Evolutionary conservation across 106 monocot genomes (phyloP).

Genomic region (Acanthochlamys bracteata): DNA sequence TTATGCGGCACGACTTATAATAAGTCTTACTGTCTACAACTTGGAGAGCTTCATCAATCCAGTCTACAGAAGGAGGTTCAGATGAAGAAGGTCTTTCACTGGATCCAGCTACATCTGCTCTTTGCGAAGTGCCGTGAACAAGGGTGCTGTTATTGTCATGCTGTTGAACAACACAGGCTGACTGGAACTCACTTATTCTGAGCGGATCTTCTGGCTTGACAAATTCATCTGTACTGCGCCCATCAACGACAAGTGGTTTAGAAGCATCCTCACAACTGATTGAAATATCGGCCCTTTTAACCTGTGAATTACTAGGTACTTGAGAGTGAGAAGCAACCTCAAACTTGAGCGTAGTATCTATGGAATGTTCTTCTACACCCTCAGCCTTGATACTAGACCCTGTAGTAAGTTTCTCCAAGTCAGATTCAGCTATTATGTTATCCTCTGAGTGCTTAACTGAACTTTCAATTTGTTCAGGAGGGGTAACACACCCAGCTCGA

Average conservation of each 20-base stretch:
- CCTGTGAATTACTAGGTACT: constrained; percentile 5
- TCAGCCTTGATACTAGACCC: constrained; percentile 12
- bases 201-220: constrained; percentile 9
- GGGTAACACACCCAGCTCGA: constrained; percentile 8
- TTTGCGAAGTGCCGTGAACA: constrained; percentile 2
- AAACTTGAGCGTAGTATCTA: background rate
- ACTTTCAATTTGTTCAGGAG: constrained; percentile 14
- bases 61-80: constrained; percentile 22
- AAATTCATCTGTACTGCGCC: constrained; percentile 8
- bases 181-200: constrained; percentile 1
- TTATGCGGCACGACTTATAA: constrained; percentile 48
- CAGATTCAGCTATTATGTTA: constrained; percentile 10
- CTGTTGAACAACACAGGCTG: constrained; percentile 6
- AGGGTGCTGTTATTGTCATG: constrained; percentile 1
- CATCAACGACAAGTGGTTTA: constrained; percentile 7
- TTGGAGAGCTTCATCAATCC: constrained; percentile 41
- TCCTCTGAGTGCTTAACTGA: constrained; percentile 5
- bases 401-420: constrained; percentile 12
- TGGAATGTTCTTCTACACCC: background rate
- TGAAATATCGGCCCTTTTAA: constrained; percentile 3
- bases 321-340: constrained; percentile 13
- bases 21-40: constrained; percentile 35
- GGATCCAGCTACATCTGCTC: constrained; percentile 3
- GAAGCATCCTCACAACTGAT: constrained; percentile 10
- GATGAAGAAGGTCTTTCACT: background rate